Conservation (phyloP, 2,329 filamentous ascomycete genomes). For the Exophiala calicioides region DNA sequence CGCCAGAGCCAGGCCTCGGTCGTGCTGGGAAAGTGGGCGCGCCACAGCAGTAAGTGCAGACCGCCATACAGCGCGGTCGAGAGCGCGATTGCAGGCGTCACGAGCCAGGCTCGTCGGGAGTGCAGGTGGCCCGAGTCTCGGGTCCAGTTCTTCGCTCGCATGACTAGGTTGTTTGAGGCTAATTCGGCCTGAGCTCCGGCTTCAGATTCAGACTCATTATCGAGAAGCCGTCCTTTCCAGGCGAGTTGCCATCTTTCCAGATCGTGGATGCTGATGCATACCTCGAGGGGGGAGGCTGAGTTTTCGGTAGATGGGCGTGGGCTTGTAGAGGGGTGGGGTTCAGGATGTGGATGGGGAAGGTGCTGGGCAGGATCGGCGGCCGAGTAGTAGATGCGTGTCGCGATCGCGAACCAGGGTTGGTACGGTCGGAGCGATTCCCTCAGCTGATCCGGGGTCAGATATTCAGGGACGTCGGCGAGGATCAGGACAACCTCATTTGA, state of each 20-base stretch:
- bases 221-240: background rate
- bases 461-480: background rate
- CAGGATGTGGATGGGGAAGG: too few relatives aligned
- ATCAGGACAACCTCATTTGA: background rate
- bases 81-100: background rate
- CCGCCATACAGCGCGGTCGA: slow-evolving; percentile 8
- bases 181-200: too few relatives aligned
- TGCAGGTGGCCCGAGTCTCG: background rate
- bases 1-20: slow-evolving; percentile 7
- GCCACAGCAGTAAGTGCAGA: slow-evolving; percentile 6
- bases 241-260: background rate
- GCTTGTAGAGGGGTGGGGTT: too few relatives aligned
- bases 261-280: background rate
- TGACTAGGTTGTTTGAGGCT: background rate
- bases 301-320: too few relatives aligned
- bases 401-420: background rate
- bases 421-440: background rate
- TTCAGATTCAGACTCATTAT: background rate
- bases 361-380: too few relatives aligned
- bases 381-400: background rate
- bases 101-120: background rate
- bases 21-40: slow-evolving; percentile 1
- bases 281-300: too few relatives aligned
- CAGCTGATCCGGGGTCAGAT: background rate
- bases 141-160: background rate